These are phyloP conservation scores for Sideroxylon spinosum DNA, from an alignment of 179 eudicot species.

Conservation along the genomic window DNA sequence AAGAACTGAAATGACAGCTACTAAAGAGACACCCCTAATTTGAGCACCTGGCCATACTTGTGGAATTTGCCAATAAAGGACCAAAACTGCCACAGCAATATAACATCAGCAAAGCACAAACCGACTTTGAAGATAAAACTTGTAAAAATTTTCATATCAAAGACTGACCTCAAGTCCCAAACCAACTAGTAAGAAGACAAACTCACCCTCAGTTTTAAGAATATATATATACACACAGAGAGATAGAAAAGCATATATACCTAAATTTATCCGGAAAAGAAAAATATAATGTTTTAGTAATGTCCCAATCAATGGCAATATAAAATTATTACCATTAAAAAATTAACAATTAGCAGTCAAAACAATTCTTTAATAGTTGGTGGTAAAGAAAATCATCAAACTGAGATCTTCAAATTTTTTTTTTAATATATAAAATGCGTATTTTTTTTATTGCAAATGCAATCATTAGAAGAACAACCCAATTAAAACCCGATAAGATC, in stretches of 20 bases:
- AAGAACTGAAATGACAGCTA: slow-evolving; percentile 7
- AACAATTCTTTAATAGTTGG: slow-evolving; percentile 47
- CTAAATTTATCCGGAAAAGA: not conserved
- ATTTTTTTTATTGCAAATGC: slow-evolving; percentile 29
- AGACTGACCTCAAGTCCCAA: slow-evolving; percentile 16
- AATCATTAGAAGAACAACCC: slow-evolving; percentile 42
- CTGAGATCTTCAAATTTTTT: slow-evolving; percentile 10
- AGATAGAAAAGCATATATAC: slow-evolving; percentile 2
- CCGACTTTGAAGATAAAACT: slow-evolving; percentile 15
- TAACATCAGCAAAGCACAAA: slow-evolving; percentile 10
- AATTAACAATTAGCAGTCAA: slow-evolving; percentile 24
- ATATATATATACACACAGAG: not conserved
- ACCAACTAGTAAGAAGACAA: slow-evolving; percentile 22
- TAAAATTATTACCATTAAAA: slow-evolving; percentile 20
- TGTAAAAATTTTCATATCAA: slow-evolving; percentile 18
- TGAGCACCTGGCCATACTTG: not conserved
- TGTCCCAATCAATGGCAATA: slow-evolving; percentile 49
- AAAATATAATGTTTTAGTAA: slow-evolving; percentile 11
- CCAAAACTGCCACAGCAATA: slow-evolving; percentile 15
- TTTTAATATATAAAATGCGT: slow-evolving; percentile 20
- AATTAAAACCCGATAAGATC: slow-evolving; percentile 44
- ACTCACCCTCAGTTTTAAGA: slow-evolving; percentile 15
- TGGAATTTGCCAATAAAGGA: not conserved
- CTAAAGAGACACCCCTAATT: slow-evolving; percentile 6
- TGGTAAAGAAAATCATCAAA: slow-evolving; percentile 27